Evolutionary conservation across 208 protist genomes (phyloP).

Genomic region (Leishmania mexicana): DNA sequence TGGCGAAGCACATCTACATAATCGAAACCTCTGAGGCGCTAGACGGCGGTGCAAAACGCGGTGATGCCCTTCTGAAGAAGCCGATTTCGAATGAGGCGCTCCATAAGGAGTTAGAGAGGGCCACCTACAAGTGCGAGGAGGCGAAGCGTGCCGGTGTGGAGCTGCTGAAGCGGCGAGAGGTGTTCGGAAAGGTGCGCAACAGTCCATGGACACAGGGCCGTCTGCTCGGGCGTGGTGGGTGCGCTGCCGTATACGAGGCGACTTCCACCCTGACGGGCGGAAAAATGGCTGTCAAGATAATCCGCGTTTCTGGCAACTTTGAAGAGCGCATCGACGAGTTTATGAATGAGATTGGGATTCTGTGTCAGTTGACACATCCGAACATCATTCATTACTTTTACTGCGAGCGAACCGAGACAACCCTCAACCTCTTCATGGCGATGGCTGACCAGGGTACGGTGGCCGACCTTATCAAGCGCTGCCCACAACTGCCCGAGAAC

Average conservation of each 20-base stretch:
- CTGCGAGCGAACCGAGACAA: constrained; percentile 59
- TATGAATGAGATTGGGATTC: constrained; percentile 76
- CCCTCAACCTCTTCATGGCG: constrained; percentile 86
- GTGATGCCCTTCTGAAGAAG: constrained; percentile 56
- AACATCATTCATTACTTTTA: constrained; percentile 90
- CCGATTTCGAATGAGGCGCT: constrained; percentile 42
- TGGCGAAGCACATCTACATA: constrained; percentile 59
- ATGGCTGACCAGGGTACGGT: constrained; percentile 68
- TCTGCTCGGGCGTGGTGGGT: constrained; percentile 63
- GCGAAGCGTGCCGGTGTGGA: constrained; percentile 57
- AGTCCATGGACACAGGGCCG: constrained; percentile 66
- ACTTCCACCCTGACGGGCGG: constrained; percentile 68
- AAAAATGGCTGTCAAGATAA: constrained; percentile 88
- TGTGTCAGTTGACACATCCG: constrained; percentile 67
- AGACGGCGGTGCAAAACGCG: constrained; percentile 32
- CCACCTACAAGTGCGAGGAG: constrained; percentile 40
- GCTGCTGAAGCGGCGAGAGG: constrained; percentile 45
- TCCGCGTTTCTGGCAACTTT: constrained; percentile 58
- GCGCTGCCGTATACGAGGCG: constrained; percentile 77
- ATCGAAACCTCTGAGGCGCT: constrained; percentile 57
- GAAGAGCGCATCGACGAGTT: constrained; percentile 64
- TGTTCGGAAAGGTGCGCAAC: constrained; percentile 65
- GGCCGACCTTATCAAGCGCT: constrained; percentile 50
- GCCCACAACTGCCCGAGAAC: constrained; percentile 48
- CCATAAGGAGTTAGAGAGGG: constrained; percentile 40